Base-by-base conservation (phyloP, 371 early-diverging fungal genomes). In the Syncephalastrum racemosum region DNA sequence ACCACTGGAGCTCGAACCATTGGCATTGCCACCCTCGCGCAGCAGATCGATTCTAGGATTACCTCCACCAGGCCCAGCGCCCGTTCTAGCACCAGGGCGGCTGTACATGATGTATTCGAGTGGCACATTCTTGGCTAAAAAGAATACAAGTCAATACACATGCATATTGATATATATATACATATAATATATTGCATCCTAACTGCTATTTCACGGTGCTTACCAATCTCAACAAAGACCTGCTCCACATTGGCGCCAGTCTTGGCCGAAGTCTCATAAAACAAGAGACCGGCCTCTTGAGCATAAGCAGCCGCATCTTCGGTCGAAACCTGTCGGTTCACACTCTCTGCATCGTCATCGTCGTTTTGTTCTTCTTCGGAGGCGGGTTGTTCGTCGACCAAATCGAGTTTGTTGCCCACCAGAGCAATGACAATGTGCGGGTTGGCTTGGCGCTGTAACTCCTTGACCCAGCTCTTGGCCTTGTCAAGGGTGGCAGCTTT, bases 391-490 rank as follows among this genome's bases (percentile, higher is more conserved):
- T 69, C 56, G 55, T 67, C 54, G 18, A 80, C 90, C 59, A 97
- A 66, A 67, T 98, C 98, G 14, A 90, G 75, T 75, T 98, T 97
- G 79, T 98, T 97, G 46, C 97, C 99, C 24, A 96, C 96, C 59
- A 99, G 75, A 20, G 97, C 97, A 80, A 95, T 97, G 56, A 98
- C 93, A 61, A 95, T 99, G 70, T 88, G 88, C 43, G 93, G 90
- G 70, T 92, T 97, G 54, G 97, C 96, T 68, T 95, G 96, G 63
- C 94, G 84, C 81, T 95, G 95, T 50, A 98, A 78, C 68, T 99
- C 99, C 64, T 95, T 92, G 36, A 99, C 95, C 99, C 99, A 99
- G 7, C 90, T 87, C 80, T 97, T 97, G 31, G 99, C 99, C 80
- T 90, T 94, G 51, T 93, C 94, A 56, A 99, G 86, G 16, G 99